phyloP scores from a whole-genome alignment of 257 asterid species.

The Capsicum chinense region DNA sequence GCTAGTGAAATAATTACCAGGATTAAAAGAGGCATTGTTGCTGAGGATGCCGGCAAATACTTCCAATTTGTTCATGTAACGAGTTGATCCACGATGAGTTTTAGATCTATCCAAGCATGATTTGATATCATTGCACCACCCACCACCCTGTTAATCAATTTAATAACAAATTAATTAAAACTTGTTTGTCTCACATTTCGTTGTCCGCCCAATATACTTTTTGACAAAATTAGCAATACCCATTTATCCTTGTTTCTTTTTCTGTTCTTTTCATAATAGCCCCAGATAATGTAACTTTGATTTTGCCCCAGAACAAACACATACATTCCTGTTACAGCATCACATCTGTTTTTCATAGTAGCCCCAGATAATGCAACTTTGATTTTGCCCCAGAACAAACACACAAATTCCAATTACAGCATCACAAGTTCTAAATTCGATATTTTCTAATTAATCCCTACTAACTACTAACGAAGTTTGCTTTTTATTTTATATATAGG shows the following conservation, averaged over 20 bases:
- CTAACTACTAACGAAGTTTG: not conserved
- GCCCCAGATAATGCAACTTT: not conserved
- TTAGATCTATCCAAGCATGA: slow-evolving; percentile 79
- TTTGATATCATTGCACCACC: slow-evolving; percentile 88
- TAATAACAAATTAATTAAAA: slow-evolving; percentile 9
- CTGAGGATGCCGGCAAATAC: slow-evolving; percentile 76
- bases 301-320: not conserved
- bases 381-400: not conserved
- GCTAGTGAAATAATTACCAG: slow-evolving; percentile 49
- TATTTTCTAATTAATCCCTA: not conserved
- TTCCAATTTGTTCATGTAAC: slow-evolving; percentile 64
- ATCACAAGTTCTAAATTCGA: not conserved
- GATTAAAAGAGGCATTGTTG: slow-evolving; percentile 74
- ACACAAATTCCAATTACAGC: not conserved
- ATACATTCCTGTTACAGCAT: not conserved
- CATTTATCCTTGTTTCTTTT: not conserved
- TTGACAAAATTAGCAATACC: not conserved
- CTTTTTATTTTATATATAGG: not conserved
- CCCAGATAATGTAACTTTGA: not conserved
- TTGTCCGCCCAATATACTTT: not conserved
- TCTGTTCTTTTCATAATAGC: not conserved
- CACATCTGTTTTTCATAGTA: not conserved
- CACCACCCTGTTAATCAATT: slow-evolving; percentile 71
- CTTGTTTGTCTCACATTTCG: not conserved
- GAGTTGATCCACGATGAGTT: slow-evolving; percentile 80